Evolutionary conservation across 2,329 filamentous ascomycete genomes (phyloP), one percentile per base, ranked within the genome.

Genomic region (Podosphaera aphanis): DNA sequence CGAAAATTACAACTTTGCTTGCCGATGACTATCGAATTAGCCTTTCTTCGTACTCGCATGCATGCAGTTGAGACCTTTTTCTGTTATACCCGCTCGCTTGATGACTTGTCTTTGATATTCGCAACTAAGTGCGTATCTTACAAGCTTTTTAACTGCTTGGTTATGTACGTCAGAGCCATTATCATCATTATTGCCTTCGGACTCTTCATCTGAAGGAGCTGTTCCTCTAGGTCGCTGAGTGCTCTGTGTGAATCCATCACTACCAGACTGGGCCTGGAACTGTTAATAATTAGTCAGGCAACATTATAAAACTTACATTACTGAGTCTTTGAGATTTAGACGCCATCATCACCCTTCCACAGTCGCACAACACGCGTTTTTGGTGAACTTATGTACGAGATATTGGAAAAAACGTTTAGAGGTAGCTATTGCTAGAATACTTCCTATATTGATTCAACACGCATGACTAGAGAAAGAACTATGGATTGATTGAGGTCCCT

Each of bases 1-100:
- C 76, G 85, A 60, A 94, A 95, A 31, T 75, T 69, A 5, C 74
- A 65, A 7, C 77, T 71, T 40, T 76, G 69, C 16, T 70, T 64
- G 0, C 51, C 53, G 45, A 57, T 49, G 21, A 55, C 55, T 55
- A 29, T 31, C 20, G 19, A 41, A 23, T 50, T 43, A 50, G 36
- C 15, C 36, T 45, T 5, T 11, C 35, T 31, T 18, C 25, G 10
- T 18, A 11, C 10, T n/a, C n/a, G 11, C 31, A 21, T n/a, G 29
- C 2, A 4, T 16, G 10, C 8, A 10, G 40, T 11, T 31, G 20
- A 1, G 50, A 77, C 74, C 74, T 63, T 74, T 73, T 44, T 78
- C 74, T 48, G 68, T 68, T 40, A 81, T 75, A 27, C 72, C 75
- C 19, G 74, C 68, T 52, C 76, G 64, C 45, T 67, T 66, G 40